Base-by-base conservation (phyloP, 805 yeast species). In the Teunomyces funiuensis region DNA sequence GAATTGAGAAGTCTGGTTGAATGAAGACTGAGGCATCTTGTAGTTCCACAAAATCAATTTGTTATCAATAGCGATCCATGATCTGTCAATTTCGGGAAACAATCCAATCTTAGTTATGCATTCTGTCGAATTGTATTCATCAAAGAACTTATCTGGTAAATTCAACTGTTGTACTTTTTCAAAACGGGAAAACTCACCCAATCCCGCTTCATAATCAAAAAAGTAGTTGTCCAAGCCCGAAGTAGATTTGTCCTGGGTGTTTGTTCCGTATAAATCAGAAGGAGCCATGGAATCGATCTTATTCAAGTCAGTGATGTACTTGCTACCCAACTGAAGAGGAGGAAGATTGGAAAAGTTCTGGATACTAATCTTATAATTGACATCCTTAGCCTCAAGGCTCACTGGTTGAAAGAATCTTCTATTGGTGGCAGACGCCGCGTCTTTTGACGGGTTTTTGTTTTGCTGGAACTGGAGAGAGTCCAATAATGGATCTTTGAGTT, bases 41-140 rank as follows among this genome's bases (percentile, higher is more conserved):
- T 83, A 80, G 60, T 89, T 84, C 98, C 98, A 93, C 17, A 95
- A 72, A 25, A 85, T 77, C 53, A 91, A 70, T 53, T 85, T 84
- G 58, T 84, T 83, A 55, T 88, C 97, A 23, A 83, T 79, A 3
- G 85, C 80, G 23, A 91, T 75, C 97, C 97, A 93, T 10, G 90
- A 80, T 44, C 95, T 79, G 46, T 80, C 77, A 22, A 93, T 74
- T 43, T 85, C 89, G 0, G 90, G 79, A 50, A 93, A 82, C 18
- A 89, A 65, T 10, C 99, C 99, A 80, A 87, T 82, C 44, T 82
- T 80, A 28, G 89, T 80, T 36, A 74, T 74, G 40, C 80, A 75
- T 53, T 85, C 82, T 5, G 86, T 74, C 37, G 76, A 74, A 49
- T 80, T 82, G 57, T 83, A 79, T 51, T 85, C 88, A 41, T 82